phyloP scores from a whole-genome alignment of 2,329 filamentous ascomycete genomes.

The Aspergillus costaricaensis region DNA sequence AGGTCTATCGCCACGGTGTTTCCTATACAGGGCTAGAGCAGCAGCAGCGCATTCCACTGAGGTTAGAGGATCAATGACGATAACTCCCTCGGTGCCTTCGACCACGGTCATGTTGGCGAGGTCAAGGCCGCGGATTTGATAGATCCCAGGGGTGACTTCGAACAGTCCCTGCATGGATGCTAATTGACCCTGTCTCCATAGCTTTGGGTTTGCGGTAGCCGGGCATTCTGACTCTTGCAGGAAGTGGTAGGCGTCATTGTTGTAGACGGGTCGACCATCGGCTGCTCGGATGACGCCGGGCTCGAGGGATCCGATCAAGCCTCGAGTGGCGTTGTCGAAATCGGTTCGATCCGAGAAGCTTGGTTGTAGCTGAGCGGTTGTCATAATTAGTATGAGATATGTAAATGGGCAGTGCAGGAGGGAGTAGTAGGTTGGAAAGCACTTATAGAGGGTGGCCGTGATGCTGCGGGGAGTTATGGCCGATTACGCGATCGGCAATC shows the following conservation, averaged over 20 bases:
- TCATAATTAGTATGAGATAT: not conserved
- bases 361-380: conserved; percentile 9
- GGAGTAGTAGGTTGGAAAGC: not conserved
- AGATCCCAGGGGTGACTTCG: conserved; percentile 39
- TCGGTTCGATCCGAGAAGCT: conserved; percentile 15
- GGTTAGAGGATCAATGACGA: conserved; percentile 44
- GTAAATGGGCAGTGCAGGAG: accelerated
- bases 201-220: conserved; percentile 31
- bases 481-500: not conserved
- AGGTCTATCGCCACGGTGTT: conserved; percentile 18
- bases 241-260: conserved; percentile 37
- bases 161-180: conserved; percentile 38
- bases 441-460: not conserved
- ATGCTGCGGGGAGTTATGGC: not conserved
- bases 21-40: conserved; percentile 39
- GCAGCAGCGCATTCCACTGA: conserved; percentile 39
- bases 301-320: conserved; percentile 24
- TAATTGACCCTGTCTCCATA: conserved; percentile 42
- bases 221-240: conserved; percentile 25
- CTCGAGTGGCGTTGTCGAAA: conserved; percentile 22
- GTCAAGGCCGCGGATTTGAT: conserved; percentile 46
- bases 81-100: conserved; percentile 39
- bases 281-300: conserved; percentile 22
- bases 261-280: conserved; percentile 36
- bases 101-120: conserved; percentile 47